Evolutionary conservation across 2,329 filamentous ascomycete species (phyloP), one percentile per base, ranked within the genome.

Genomic region (Xylariaceae sp.): DNA sequence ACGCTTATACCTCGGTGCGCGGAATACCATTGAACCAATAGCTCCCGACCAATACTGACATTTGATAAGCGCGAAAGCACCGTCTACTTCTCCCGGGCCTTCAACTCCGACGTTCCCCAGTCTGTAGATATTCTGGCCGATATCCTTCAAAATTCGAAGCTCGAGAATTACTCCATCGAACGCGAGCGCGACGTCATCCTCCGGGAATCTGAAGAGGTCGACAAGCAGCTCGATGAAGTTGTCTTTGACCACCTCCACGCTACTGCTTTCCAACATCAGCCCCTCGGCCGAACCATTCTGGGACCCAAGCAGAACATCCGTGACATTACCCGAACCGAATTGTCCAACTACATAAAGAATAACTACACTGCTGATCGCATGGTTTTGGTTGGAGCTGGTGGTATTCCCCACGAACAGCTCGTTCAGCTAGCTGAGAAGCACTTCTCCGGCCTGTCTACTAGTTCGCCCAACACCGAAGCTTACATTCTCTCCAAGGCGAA

Each of bases 291-390:
- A 73, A 99, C 94, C 67, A 99, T 99, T 73, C 85, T 99, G 62
- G 94, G 94, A 65, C 94, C 94, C 65, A 91, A 91, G 77, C 86
- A 99, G 81, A 99, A 99, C 83, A 99, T 99, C 74, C 85, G 91
- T 74, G 91, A 87, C 75, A 99, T 99, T 77, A 87, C 88, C 75
- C 87, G 91, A 69, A 84, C 89, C 68, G 92, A 99, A 76, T 83
- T 99, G 65, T 79, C 81, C 74, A 88, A 88, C 80, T 99, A 99
- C 80, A 97, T 99, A 83, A 96, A 95, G 83, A 94, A 84, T 78
- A 99, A 99, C 85, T 99, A 99, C 83, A 96, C 91, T 56, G 92
- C 94, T 64, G 94, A 99, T 79, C 91, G 95, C 74, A 99, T 99
- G 92, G 92, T 99, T 63, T 87, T 99, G 47, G 94, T 96, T 65